Base-by-base conservation (phyloP, 257 asterid genomes). In the Penstemon newberryi region DNA sequence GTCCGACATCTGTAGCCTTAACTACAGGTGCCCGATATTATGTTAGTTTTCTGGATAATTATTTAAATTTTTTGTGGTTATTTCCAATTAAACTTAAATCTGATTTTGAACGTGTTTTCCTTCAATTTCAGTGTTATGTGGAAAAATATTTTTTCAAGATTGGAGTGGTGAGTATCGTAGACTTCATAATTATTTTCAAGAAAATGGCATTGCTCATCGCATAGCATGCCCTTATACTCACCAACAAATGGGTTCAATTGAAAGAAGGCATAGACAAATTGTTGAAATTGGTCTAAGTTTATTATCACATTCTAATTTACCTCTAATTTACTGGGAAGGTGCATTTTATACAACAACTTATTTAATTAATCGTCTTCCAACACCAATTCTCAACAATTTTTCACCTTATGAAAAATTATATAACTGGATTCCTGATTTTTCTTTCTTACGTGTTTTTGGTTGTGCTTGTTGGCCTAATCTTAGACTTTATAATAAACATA, bases 351-450 rank as follows among this genome's bases (percentile, higher is more conserved):
- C 25, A 3, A 13, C 8, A 0, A 11, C 36, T 1, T 72, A 43
- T 41, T 6, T 63, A 3, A 52, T 65, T 6, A 72, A 72, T 37
- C 19, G 60, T 19, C 5, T 72, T 3, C 77, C 45, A 6, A 45
- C 77, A 3, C 39, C 10, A 2, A 1, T 15, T 2, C 11, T 64
- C 4, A 3, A 63, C 5, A 3, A 64, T 64, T 3, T 1, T 0
- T 54, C 62, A 6, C 71, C 55, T 0, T 72, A 41, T 37, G 41
- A 63, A 18, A 7, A 5, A 0, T 13, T 44, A 0, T 25, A 45
- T 18, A 37, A 56, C 6, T 0, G 18, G 6, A 11, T 6, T 1
- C 7, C 61, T 0, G 3, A 37, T 39, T 45, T 54, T 6, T 5
- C 51, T 3, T 15, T 8, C 38, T 13, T 72, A 5, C 12, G 66